These are phyloP conservation scores for Groenewaldozyma sp. DNA, from an alignment of 1,139 yeast species.

Conservation along the genomic window DNA sequence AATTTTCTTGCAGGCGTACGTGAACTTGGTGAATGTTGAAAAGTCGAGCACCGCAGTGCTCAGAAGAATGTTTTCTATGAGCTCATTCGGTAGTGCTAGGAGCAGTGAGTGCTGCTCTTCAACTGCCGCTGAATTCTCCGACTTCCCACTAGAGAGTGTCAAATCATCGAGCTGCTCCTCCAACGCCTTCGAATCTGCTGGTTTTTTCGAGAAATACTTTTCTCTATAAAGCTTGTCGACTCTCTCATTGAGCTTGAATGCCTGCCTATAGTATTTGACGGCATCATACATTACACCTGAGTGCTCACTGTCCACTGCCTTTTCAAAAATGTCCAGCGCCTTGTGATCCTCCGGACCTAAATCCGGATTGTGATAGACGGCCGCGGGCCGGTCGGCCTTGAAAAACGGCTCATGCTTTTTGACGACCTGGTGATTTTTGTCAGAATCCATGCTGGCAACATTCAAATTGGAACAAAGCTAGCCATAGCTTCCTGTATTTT, in stretches of 20 bases:
- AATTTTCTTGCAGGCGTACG: constrained; percentile 53
- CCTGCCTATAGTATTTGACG: constrained; percentile 59
- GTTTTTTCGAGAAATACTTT: constrained; percentile 27
- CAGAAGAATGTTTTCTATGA: constrained; percentile 47
- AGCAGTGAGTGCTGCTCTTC: constrained; percentile 21
- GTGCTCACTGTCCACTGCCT: constrained; percentile 63
- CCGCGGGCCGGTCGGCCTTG: constrained; percentile 13
- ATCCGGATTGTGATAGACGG: constrained; percentile 13
- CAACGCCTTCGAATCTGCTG: background rate
- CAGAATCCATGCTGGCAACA: no score
- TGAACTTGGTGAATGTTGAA: constrained; percentile 57
- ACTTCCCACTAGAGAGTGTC: background rate
- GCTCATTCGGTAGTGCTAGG: constrained; percentile 53
- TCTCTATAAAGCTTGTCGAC: constrained; percentile 65
- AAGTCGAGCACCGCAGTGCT: constrained; percentile 41
- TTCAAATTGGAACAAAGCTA: no score
- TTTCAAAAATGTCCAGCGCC: constrained; percentile 59
- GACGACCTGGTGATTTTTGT: no score
- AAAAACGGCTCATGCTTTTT: no score
- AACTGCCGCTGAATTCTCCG: background rate
- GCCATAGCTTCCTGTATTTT: no score
- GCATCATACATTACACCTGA: constrained; percentile 78
- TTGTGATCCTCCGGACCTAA: constrained; percentile 14
- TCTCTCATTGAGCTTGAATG: constrained; percentile 45
- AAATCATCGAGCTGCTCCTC: background rate